These are phyloP conservation scores for Voacanga thouarsii DNA, from an alignment of 257 asterid genomes.

Conservation along the genomic window DNA sequence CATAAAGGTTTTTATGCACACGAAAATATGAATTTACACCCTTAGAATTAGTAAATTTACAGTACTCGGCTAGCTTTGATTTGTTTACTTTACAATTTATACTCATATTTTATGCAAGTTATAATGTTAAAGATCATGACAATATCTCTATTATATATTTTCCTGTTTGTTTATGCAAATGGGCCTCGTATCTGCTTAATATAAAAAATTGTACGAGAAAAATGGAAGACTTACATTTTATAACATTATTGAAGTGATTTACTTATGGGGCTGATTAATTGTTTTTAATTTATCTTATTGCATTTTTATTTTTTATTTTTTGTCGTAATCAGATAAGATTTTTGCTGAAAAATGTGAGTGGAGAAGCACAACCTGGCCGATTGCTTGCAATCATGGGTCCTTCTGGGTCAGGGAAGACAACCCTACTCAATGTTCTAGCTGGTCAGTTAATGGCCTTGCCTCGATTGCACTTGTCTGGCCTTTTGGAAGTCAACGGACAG, in stretches of 20 bases:
- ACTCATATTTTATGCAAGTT: neutral
- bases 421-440: slow-evolving; percentile 86
- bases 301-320: neutral
- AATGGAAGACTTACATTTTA: neutral
- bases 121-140: neutral
- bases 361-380: slow-evolving; percentile 94
- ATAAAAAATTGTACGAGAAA: neutral
- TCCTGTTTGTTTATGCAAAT: neutral
- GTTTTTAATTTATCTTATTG: neutral
- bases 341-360: slow-evolving; percentile 70
- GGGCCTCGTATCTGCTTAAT: neutral
- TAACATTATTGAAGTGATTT: neutral
- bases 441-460: slow-evolving; percentile 81
- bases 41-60: too few relatives aligned
- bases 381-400: slow-evolving; percentile 98
- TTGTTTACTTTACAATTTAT: too few relatives aligned
- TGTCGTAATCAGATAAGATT: slow-evolving; percentile 54
- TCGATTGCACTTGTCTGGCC: slow-evolving; percentile 78
- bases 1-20: neutral
- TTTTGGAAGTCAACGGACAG: slow-evolving; percentile 77
- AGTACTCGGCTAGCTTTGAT: too few relatives aligned
- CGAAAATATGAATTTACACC: neutral
- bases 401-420: slow-evolving; percentile 97
- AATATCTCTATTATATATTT: neutral
- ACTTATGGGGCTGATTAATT: neutral